Evolutionary conservation across 805 yeast genomes (phyloP).

Genomic region (Starmera quercuum): DNA sequence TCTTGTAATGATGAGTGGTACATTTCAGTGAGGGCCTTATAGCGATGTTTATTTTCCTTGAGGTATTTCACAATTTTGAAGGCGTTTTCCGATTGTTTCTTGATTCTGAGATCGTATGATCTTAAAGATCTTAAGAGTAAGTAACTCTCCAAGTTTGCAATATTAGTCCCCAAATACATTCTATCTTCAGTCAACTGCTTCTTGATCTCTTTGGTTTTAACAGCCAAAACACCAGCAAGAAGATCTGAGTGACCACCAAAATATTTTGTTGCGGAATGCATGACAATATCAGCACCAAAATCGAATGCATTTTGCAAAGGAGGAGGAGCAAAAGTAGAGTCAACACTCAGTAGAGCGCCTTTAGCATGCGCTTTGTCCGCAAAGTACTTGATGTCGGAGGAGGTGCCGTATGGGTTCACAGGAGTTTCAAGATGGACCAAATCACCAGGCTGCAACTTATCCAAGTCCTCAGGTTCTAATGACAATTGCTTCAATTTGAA

Average conservation of each 20-base stretch:
- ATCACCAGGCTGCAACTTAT: constrained; percentile 49
- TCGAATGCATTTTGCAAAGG: constrained; percentile 77
- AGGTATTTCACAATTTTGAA: constrained; percentile 53
- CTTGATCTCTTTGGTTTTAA: constrained; percentile 44
- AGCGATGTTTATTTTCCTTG: constrained; percentile 37
- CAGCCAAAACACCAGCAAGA: constrained; percentile 71
- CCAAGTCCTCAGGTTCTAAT: constrained; percentile 41
- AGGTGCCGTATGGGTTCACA: constrained; percentile 73
- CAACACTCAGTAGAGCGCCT: constrained; percentile 70
- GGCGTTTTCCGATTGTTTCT: constrained; percentile 58
- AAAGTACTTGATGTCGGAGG: constrained; percentile 52
- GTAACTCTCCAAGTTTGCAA: constrained; percentile 71
- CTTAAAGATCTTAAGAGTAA: constrained; percentile 72
- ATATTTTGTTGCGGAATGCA: constrained; percentile 91
- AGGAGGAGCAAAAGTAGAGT: constrained; percentile 92
- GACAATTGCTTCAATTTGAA: constrained; percentile 44
- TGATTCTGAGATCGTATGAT: constrained; percentile 68
- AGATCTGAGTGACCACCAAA: constrained; percentile 95
- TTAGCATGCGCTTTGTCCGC: constrained; percentile 67
- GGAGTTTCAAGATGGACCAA: constrained; percentile 83
- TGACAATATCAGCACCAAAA: constrained; percentile 79
- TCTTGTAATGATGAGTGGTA: constrained; percentile 73
- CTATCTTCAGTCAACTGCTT: constrained; percentile 52
- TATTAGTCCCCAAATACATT: constrained; percentile 66
- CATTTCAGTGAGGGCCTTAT: constrained; percentile 42